A percentile compares a stretch with the other conserved stretches of the same genome.
Conservation (phyloP, 108 stramenopile species). For the Nitzschia inconspicua region DNA sequence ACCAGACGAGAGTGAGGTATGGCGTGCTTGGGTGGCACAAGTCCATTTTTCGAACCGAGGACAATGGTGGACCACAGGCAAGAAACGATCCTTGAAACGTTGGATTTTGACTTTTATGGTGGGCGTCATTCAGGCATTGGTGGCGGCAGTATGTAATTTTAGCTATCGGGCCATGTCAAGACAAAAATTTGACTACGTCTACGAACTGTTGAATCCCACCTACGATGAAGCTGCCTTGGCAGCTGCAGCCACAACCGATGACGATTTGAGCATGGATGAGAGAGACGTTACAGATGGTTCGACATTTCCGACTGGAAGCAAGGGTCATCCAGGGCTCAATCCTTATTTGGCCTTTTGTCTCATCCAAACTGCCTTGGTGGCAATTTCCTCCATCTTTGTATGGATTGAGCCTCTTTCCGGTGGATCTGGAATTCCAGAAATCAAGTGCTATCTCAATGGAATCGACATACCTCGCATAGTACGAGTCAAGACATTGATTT, state of each 20-base stretch:
- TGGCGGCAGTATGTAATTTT: conserved; percentile 70
- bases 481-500: conserved; percentile 88
- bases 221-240: conserved; percentile 28
- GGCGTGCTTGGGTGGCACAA: conserved; percentile 81
- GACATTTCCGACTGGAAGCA: no score
- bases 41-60: conserved; percentile 82
- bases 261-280: conserved; percentile 2
- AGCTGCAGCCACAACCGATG: conserved; percentile 16
- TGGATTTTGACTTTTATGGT: conserved; percentile 82
- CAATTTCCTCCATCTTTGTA: conserved; percentile 78
- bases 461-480: conserved; percentile 88
- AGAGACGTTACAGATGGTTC: conserved; percentile 6
- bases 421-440: conserved; percentile 97
- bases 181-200: conserved; percentile 70
- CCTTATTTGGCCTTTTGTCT: conserved; percentile 75
- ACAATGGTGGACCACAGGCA: conserved; percentile 91
- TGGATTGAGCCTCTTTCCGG: conserved; percentile 84
- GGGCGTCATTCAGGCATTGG: conserved; percentile 74
- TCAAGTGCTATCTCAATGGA: conserved; percentile 97
- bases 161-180: conserved; percentile 36
- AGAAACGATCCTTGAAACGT: conserved; percentile 67
- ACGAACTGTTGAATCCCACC: conserved; percentile 49
- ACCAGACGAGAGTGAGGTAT: conserved; percentile 86
- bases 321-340: conserved; percentile 41
- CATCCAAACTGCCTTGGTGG: conserved; percentile 79